phyloP scores from a whole-genome alignment of 2,329 filamentous ascomycete species.

The Exophiala sideris region DNA sequence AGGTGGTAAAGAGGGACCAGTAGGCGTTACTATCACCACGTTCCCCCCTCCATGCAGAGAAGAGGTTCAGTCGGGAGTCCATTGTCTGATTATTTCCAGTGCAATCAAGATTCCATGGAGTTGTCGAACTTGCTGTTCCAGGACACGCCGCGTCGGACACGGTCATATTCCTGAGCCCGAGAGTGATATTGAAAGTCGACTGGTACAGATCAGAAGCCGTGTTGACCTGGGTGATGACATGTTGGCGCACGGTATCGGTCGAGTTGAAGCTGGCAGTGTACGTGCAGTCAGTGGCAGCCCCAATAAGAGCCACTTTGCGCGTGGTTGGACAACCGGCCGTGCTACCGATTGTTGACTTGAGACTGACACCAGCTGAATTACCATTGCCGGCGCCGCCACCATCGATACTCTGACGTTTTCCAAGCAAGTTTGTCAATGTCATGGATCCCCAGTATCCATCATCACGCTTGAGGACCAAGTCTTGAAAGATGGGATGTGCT shows the following conservation, averaged over 20 bases:
- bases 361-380: slow-evolving; percentile 75
- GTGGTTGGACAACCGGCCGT: slow-evolving; percentile 81
- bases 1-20: slow-evolving; percentile 85
- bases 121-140: slow-evolving; percentile 59
- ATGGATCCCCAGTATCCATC: slow-evolving; percentile 58
- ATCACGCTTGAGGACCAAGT: slow-evolving; percentile 43
- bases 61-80: slow-evolving; percentile 75
- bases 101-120: slow-evolving; percentile 83
- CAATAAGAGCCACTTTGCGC: slow-evolving; percentile 87
- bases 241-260: slow-evolving; percentile 61
- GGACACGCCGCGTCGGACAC: slow-evolving; percentile 75
- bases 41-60: slow-evolving; percentile 82
- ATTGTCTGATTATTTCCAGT: slow-evolving; percentile 57
- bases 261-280: slow-evolving; percentile 72
- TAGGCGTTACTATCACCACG: slow-evolving; percentile 79
- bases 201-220: slow-evolving; percentile 85
- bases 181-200: slow-evolving; percentile 86
- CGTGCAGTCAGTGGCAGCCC: slow-evolving; percentile 88
- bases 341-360: slow-evolving; percentile 74
- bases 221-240: slow-evolving; percentile 82
- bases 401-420: slow-evolving; percentile 63
- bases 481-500: slow-evolving; percentile 63
- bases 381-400: slow-evolving; percentile 61
- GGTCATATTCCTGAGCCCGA: slow-evolving; percentile 82
- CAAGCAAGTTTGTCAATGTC: slow-evolving; percentile 65